A percentile compares a stretch with the other conserved stretches of the same genome.
phyloP scores from a whole-genome alignment of 768 basidiomycete species.

The Fibroporia radiculosa region DNA sequence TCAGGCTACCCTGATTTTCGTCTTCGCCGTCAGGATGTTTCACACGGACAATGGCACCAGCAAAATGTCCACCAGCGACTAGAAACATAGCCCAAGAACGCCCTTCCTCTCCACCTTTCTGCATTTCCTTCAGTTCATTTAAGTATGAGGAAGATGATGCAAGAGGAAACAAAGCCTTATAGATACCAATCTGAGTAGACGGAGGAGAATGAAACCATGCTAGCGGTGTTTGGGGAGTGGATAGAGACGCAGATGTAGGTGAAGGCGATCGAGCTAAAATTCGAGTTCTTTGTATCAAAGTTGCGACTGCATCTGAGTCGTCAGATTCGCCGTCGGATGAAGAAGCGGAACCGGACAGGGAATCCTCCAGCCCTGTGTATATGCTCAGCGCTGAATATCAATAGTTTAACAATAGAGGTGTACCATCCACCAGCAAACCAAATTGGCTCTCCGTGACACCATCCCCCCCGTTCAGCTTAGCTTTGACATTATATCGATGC shows the following conservation, averaged over 20 bases:
- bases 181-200: conserved; percentile 85
- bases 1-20: conserved; percentile 27
- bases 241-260: conserved; percentile 31
- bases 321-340: conserved; percentile 50
- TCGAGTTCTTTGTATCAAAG: conserved; percentile 40
- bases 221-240: conserved; percentile 55
- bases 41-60: conserved; percentile 80
- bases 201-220: conserved; percentile 89
- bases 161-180: conserved; percentile 64
- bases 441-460: conserved; percentile 68
- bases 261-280: conserved; percentile 34
- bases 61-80: conserved; percentile 97
- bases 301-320: conserved; percentile 59
- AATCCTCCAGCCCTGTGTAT: conserved; percentile 64
- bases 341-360: conserved; percentile 87
- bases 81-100: conserved; percentile 92
- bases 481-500: conserved; percentile 97
- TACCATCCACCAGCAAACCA: conserved; percentile 74
- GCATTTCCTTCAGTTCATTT: conserved; percentile 57
- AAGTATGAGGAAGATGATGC: conserved; percentile 42
- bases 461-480: conserved; percentile 54
- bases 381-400: not conserved
- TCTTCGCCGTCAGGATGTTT: conserved; percentile 37
- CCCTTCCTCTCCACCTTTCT: conserved; percentile 41
- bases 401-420: not conserved